Evolutionary conservation across 169 alveolate species (phyloP).

Genomic region (Plasmodium vinckei): DNA sequence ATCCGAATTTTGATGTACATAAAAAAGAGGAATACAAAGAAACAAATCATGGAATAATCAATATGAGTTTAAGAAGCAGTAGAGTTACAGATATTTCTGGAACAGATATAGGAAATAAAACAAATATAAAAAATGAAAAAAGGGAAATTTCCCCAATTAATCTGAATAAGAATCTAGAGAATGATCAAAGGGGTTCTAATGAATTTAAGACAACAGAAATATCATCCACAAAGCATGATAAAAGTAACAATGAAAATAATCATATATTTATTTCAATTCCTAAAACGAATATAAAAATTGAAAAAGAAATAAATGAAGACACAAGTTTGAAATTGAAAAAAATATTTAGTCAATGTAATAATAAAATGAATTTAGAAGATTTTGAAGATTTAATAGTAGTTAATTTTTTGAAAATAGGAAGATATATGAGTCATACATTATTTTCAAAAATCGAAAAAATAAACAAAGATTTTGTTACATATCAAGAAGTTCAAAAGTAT

Average conservation of each 20-base stretch:
- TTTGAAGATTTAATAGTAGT: slow-evolving; percentile 52
- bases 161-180: no score
- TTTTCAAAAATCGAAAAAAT: slow-evolving; percentile 28
- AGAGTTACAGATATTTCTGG: no score
- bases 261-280: slow-evolving; percentile 36
- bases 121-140: no score
- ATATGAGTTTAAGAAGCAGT: background rate
- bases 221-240: background rate
- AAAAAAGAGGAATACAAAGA: background rate
- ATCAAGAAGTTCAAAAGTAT: slow-evolving; percentile 28
- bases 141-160: no score
- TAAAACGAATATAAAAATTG: slow-evolving; percentile 30
- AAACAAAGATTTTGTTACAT: slow-evolving; percentile 39
- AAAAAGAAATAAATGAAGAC: slow-evolving; percentile 24
- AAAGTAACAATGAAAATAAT: background rate
- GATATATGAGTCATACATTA: slow-evolving; percentile 74
- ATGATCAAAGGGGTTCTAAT: no score
- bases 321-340: slow-evolving; percentile 37
- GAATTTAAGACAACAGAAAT: no score
- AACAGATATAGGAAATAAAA: no score
- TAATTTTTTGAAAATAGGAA: slow-evolving; percentile 71
- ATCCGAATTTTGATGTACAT: background rate
- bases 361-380: slow-evolving; percentile 53
- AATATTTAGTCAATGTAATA: slow-evolving; percentile 38
- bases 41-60: background rate